phyloP scores from a whole-genome alignment of 2,329 filamentous ascomycete species.

The Neonectria faginata region DNA sequence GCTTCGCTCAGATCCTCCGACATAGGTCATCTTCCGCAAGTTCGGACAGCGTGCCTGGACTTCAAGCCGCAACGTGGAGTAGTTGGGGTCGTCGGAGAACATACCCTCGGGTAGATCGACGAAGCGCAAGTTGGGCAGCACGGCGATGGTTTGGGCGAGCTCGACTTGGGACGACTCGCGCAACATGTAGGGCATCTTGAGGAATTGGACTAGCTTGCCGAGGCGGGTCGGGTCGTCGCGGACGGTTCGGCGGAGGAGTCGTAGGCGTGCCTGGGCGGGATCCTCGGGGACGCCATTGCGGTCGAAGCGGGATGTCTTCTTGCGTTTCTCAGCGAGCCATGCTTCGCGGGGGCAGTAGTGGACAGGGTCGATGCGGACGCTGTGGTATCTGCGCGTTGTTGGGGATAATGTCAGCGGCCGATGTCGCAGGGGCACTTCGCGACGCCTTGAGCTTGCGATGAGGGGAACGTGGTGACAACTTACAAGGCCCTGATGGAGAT shows the following conservation, averaged over 20 bases:
- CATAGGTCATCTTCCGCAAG: constrained; percentile 90
- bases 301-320: constrained; percentile 77
- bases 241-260: constrained; percentile 83
- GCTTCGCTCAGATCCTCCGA: constrained; percentile 80
- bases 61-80: constrained; percentile 82
- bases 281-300: constrained; percentile 85
- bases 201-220: constrained; percentile 76
- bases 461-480: constrained; percentile 51
- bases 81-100: constrained; percentile 82
- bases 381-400: constrained; percentile 74
- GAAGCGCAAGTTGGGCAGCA: constrained; percentile 86
- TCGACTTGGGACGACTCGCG: constrained; percentile 87
- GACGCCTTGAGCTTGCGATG: constrained; percentile 14
- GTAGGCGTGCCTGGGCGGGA: constrained; percentile 79
- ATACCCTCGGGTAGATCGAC: constrained; percentile 92
- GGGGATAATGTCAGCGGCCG: constrained; percentile 27
- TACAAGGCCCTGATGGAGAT: constrained; percentile 69
- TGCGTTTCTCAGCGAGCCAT: constrained; percentile 81
- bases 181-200: constrained; percentile 96
- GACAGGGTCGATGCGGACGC: constrained; percentile 91
- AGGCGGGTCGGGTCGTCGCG: constrained; percentile 78
- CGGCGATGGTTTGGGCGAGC: constrained; percentile 85
- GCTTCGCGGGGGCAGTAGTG: constrained; percentile 94
- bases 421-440: neutral
- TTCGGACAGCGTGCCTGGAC: constrained; percentile 85